Percentiles rank a stretch among this genome's conserved stretches.
phyloP scores from a whole-genome alignment of 441 rosid genomes.

The Erodium moschatum region DNA sequence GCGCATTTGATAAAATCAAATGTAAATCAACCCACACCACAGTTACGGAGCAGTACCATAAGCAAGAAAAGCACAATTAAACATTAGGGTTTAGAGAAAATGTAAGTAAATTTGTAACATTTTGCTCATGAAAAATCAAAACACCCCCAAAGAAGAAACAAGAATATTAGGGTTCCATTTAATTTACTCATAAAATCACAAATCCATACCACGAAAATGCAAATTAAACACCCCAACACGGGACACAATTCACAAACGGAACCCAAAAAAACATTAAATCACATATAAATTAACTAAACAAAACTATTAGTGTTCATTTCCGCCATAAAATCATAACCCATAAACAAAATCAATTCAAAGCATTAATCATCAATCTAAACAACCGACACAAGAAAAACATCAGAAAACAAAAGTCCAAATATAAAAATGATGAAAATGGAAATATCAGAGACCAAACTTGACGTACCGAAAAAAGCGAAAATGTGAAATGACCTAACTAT shows the following conservation, averaged over 20 bases:
- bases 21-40: too few relatives aligned
- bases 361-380: conserved; percentile 5
- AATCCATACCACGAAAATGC: background rate
- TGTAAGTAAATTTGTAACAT: too few relatives aligned
- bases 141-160: too few relatives aligned
- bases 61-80: background rate
- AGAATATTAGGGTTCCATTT: background rate
- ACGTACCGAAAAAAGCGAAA: conserved; percentile 38
- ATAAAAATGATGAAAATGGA: background rate
- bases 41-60: background rate
- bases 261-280: too few relatives aligned
- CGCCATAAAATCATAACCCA: background rate
- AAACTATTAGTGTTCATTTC: background rate
- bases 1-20: conserved; percentile 13
- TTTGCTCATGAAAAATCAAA: too few relatives aligned
- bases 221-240: background rate
- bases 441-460: conserved; percentile 22
- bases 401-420: conserved; percentile 31
- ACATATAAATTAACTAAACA: background rate
- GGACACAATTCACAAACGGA: background rate
- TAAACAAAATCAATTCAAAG: background rate
- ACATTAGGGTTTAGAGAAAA: conserved; percentile 4
- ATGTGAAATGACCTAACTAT: conserved; percentile 49
- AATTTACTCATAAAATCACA: conserved; percentile 4
- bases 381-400: conserved; percentile 25